phyloP scores from a whole-genome alignment of 768 basidiomycete genomes.

The Solioccasus polychromus region DNA sequence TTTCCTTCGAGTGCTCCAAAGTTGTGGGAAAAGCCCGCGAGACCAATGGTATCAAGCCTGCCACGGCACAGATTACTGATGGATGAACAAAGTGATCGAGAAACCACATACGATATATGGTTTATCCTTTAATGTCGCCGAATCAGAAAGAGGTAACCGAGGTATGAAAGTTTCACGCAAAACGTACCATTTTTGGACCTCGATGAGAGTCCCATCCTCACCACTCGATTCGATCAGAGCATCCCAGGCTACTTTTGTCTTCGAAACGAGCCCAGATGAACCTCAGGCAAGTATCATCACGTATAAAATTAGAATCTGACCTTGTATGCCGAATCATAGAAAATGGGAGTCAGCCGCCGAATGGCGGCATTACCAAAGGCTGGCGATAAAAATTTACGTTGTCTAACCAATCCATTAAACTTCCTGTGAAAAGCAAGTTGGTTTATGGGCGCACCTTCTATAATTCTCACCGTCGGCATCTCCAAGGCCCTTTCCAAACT shows the following conservation, averaged over 20 bases:
- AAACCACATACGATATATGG: slow-evolving; percentile 29
- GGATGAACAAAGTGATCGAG: neutral
- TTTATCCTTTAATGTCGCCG: slow-evolving; percentile 28
- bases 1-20: slow-evolving; percentile 53
- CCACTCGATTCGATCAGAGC: slow-evolving; percentile 14
- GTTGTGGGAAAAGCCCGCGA: slow-evolving; percentile 58
- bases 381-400: slow-evolving; percentile 36
- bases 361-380: slow-evolving; percentile 39
- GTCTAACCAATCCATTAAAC: slow-evolving; percentile 16
- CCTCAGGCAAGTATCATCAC: neutral
- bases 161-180: no score
- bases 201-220: slow-evolving; percentile 26
- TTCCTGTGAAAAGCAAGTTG: neutral
- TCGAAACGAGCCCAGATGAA: neutral
- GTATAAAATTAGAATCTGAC: slow-evolving; percentile 9
- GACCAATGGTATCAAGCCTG: slow-evolving; percentile 57
- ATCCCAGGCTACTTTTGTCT: slow-evolving; percentile 34
- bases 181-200: slow-evolving; percentile 34
- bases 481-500: slow-evolving; percentile 30
- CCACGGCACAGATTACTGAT: neutral
- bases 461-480: slow-evolving; percentile 43
- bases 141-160: neutral
- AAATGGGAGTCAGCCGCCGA: slow-evolving; percentile 33
- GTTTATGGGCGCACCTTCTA: slow-evolving; percentile 30
- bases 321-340: slow-evolving; percentile 40